Percentiles rank a stretch among this genome's conserved stretches.
Conservation (phyloP, 169 alveolate genomes). For the Miamiensis avidus region DNA sequence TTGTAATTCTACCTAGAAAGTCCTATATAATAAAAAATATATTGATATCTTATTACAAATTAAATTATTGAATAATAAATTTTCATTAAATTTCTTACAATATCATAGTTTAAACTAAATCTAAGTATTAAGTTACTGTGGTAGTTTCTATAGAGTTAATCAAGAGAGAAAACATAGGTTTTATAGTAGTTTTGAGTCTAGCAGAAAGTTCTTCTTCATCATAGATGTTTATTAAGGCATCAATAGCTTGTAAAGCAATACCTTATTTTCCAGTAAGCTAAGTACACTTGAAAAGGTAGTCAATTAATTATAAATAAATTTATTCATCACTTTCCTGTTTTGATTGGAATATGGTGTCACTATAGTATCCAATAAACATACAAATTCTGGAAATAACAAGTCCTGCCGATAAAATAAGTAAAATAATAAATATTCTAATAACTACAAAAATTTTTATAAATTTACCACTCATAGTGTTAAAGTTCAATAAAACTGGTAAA, state of each 20-base stretch:
- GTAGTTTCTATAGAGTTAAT: neutral
- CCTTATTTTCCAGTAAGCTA: conserved; percentile 8
- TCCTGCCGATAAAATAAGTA: neutral
- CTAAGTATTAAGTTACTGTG: conserved; percentile 13
- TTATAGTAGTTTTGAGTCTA: conserved; percentile 12
- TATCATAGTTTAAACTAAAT: conserved; percentile 17
- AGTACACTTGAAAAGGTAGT: conserved; percentile 4
- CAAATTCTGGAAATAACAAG: conserved; percentile 32
- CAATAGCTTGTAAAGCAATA: conserved; percentile 30
- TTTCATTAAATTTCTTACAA: neutral
- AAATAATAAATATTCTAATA: neutral
- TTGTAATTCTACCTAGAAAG: neutral
- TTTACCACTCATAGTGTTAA: neutral
- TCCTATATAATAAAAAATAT: neutral
- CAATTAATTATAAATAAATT: conserved; percentile 16
- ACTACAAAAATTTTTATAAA: neutral
- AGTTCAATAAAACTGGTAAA: conserved; percentile 10
- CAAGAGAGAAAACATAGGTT: neutral
- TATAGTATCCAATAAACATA: conserved; percentile 36
- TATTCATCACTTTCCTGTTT: conserved; percentile 14
- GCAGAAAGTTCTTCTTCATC: conserved; percentile 33
- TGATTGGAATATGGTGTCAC: conserved; percentile 34
- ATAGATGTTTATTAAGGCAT: conserved; percentile 36
- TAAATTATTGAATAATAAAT: neutral
- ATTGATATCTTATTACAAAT: conserved; percentile 17